These are phyloP conservation scores for Nitzschia palea DNA, from an alignment of 108 stramenopile genomes.

Conservation along the genomic window DNA sequence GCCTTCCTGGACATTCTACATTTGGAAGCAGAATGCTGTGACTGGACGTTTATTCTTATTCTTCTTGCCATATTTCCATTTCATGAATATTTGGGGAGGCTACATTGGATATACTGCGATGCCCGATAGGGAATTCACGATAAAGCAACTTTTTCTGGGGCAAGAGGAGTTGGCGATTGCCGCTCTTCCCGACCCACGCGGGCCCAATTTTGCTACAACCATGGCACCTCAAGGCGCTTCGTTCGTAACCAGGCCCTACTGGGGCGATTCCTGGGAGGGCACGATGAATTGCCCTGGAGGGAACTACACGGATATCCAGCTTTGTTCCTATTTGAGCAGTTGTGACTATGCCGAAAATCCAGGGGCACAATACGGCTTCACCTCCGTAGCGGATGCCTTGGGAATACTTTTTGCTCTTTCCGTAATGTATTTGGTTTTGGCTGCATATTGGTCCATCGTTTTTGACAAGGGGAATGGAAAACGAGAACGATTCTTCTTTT, in stretches of 20 bases:
- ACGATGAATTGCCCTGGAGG: background rate
- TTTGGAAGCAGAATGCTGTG: background rate
- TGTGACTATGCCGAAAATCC: constrained; percentile 18
- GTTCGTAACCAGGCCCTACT: background rate
- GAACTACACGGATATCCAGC: constrained; percentile 4
- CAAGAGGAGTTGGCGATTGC: constrained; percentile 42
- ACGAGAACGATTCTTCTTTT: constrained; percentile 41
- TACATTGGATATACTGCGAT: constrained; percentile 60
- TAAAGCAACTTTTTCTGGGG: constrained; percentile 30
- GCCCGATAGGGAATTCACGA: constrained; percentile 40
- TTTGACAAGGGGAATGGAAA: constrained; percentile 49
- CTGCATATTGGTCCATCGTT: constrained; percentile 43
- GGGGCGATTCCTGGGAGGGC: constrained; percentile 22
- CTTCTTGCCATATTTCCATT: constrained; percentile 50
- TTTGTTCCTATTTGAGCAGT: constrained; percentile 6
- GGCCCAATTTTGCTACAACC: background rate
- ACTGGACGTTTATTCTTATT: constrained; percentile 29
- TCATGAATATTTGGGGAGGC: constrained; percentile 40
- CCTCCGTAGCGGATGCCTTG: constrained; percentile 40
- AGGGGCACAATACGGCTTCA: constrained; percentile 30
- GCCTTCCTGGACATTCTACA: constrained; percentile 8
- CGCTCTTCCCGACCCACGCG: constrained; percentile 2
- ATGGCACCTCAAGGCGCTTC: constrained; percentile 14
- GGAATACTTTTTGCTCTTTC: constrained; percentile 38
- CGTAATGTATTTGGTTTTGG: constrained; percentile 43